A percentile compares a stretch with the other conserved stretches of the same genome.
Evolutionary conservation across 2,329 filamentous ascomycete species (phyloP).

Genomic region (Gnomoniopsis sp.): DNA sequence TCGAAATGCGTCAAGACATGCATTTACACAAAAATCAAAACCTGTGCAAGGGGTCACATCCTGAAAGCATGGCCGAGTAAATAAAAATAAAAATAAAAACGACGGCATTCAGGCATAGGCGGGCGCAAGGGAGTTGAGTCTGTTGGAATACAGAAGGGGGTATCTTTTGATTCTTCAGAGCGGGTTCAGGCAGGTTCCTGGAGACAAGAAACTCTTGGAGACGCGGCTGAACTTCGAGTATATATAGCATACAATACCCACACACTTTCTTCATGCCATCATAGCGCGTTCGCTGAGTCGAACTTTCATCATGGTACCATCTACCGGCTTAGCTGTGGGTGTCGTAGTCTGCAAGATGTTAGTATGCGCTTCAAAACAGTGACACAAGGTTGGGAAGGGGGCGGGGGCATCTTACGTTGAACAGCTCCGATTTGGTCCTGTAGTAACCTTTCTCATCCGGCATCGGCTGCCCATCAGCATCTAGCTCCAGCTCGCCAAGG

Average conservation of each 20-base stretch:
- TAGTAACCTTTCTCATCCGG: constrained; percentile 24
- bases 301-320: constrained; percentile 26
- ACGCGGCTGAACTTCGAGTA: not conserved
- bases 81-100: not conserved
- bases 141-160: not conserved
- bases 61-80: not conserved
- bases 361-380: not conserved
- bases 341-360: constrained; percentile 21
- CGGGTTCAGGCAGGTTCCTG: not conserved
- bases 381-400: not conserved
- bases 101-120: not conserved
- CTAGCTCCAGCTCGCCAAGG: constrained; percentile 25
- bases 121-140: not conserved
- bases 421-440: constrained; percentile 23
- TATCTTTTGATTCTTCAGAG: not conserved
- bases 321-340: constrained; percentile 27
- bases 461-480: constrained; percentile 21
- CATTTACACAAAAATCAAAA: no score
- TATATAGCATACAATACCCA: not conserved
- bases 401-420: constrained; percentile 25
- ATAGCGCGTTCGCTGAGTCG: constrained; percentile 17
- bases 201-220: not conserved
- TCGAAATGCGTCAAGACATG: not conserved
- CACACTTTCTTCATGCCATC: not conserved
- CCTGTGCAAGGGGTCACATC: no score